Percentiles rank a stretch among this genome's conserved stretches.
Evolutionary conservation across 108 stramenopile genomes (phyloP).

Genomic region (Cyclotella sp.): DNA sequence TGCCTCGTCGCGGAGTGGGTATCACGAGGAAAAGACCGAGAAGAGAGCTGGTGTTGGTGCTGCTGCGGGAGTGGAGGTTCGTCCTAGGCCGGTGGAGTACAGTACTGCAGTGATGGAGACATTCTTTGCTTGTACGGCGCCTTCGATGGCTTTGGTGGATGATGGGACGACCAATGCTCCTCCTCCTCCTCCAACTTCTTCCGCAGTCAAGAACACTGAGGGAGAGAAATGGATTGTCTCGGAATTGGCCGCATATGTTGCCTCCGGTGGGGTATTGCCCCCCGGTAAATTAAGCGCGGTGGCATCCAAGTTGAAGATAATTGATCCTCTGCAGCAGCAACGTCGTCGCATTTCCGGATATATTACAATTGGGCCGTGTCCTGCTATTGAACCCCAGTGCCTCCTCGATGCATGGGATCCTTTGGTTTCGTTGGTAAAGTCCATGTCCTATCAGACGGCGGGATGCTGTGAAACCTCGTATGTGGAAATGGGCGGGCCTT

Average conservation of each 20-base stretch:
- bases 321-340: neutral
- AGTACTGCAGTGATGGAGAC: constrained; percentile 27
- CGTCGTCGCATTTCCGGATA: neutral
- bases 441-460: constrained; percentile 42
- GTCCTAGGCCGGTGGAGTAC: constrained; percentile 59
- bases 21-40: constrained; percentile 40
- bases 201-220: neutral
- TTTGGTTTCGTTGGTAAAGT: constrained; percentile 25
- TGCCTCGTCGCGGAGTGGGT: constrained; percentile 60
- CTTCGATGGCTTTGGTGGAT: constrained; percentile 30
- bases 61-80: constrained; percentile 60
- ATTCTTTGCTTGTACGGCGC: constrained; percentile 48
- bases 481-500: constrained; percentile 34
- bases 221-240: constrained; percentile 1
- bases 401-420: constrained; percentile 39
- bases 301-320: constrained; percentile 2
- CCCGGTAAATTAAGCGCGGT: constrained; percentile 4
- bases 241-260: constrained; percentile 44
- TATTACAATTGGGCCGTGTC: constrained; percentile 34
- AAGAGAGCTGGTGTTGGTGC: constrained; percentile 1
- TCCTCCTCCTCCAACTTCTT: neutral
- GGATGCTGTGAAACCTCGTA: constrained; percentile 46
- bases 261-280: constrained; percentile 33
- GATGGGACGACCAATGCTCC: constrained; percentile 22
- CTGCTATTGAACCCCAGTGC: constrained; percentile 7